A percentile compares a stretch with the other conserved stretches of the same genome.
phyloP scores from a whole-genome alignment of 495 filamentous ascomycete genomes.

The Penicillium subrubescens region DNA sequence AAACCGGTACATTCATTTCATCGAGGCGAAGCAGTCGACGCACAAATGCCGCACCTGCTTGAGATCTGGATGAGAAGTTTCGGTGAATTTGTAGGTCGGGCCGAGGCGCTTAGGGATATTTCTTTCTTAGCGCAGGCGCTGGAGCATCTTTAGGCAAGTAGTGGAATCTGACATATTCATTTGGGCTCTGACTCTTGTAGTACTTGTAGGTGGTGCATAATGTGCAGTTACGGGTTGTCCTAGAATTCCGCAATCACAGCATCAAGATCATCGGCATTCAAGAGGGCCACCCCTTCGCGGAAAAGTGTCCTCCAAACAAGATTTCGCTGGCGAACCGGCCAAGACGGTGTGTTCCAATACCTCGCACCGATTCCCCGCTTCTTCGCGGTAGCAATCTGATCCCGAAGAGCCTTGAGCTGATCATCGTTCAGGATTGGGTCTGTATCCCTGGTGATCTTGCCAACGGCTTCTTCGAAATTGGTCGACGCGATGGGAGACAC shows the following conservation, averaged over 20 bases:
- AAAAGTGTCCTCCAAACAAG: constrained; percentile 68
- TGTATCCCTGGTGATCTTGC: constrained; percentile 35
- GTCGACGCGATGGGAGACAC: constrained; percentile 58
- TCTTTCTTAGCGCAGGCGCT: not conserved
- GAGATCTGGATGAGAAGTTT: not conserved
- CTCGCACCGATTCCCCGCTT: constrained; percentile 63
- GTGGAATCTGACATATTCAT: not conserved
- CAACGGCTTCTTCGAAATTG: constrained; percentile 44
- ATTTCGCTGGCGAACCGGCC: constrained; percentile 65
- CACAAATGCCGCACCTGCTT: constrained; percentile 27
- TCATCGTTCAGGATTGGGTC: constrained; percentile 39
- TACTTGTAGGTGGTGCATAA: not conserved
- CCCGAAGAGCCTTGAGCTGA: constrained; percentile 60
- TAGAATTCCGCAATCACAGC: constrained; percentile 49
- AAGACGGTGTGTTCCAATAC: constrained; percentile 76
- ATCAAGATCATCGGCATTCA: constrained; percentile 79
- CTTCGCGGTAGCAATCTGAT: constrained; percentile 63
- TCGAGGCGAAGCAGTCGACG: constrained; percentile 20
- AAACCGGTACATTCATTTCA: constrained; percentile 1
- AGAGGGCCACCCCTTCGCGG: constrained; percentile 65
- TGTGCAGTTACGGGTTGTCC: not conserved
- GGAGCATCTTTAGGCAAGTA: not conserved
- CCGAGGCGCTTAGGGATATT: not conserved
- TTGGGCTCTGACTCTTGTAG: not conserved
- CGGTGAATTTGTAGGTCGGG: not conserved